Percentiles rank a stretch among this genome's conserved stretches.
Evolutionary conservation across 1,139 yeast genomes (phyloP).

Genomic region (Scheffersomyces illinoinensis): DNA sequence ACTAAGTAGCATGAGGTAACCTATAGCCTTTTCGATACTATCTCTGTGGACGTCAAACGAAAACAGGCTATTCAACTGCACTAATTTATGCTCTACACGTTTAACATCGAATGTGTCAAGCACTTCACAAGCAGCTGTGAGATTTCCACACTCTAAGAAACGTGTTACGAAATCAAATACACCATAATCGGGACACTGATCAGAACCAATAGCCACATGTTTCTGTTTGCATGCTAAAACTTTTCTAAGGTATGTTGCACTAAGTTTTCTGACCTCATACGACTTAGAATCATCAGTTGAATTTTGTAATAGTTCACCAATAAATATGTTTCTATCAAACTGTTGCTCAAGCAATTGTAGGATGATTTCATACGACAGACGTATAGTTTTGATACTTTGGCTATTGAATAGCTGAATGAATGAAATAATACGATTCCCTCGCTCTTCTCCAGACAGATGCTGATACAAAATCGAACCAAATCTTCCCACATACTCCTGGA

Average conservation of each 20-base stretch:
- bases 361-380: constrained; percentile 24
- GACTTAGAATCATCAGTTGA: constrained; percentile 28
- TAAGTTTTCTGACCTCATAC: constrained; percentile 36
- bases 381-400: constrained; percentile 14
- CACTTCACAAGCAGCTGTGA: constrained; percentile 25
- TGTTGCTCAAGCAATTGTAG: constrained; percentile 29
- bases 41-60: constrained; percentile 33
- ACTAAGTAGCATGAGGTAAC: constrained; percentile 22
- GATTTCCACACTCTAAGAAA: constrained; percentile 10
- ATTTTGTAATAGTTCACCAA: constrained; percentile 25
- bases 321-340: constrained; percentile 24
- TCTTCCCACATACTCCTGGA: constrained; percentile 84
- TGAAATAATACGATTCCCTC: constrained; percentile 44
- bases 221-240: not conserved
- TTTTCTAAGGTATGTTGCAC: constrained; percentile 11
- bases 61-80: constrained; percentile 5
- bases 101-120: constrained; percentile 5
- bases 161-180: not conserved
- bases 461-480: constrained; percentile 45
- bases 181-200: constrained; percentile 7
- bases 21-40: constrained; percentile 33
- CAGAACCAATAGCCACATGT: not conserved
- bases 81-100: constrained; percentile 1
- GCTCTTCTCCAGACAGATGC: constrained; percentile 15
- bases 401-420: constrained; percentile 54